These are phyloP conservation scores for Pholiota adiposa DNA, from an alignment of 1,284 basidiomycete genomes.

Conservation along the genomic window DNA sequence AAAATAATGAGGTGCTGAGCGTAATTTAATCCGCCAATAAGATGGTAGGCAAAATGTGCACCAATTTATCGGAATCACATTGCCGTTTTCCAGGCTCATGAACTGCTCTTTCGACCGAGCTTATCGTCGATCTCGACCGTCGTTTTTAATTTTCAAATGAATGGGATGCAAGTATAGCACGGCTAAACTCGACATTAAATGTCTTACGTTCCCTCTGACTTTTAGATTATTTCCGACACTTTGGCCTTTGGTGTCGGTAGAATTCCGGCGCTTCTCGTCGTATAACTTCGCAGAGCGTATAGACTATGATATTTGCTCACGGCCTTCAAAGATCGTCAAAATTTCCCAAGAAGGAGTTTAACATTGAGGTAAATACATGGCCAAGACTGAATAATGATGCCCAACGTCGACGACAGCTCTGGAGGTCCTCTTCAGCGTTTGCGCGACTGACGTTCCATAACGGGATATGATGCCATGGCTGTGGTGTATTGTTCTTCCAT, in stretches of 20 bases:
- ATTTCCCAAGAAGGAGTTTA: neutral
- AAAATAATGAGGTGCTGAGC: too few relatives aligned
- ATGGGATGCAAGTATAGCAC: neutral
- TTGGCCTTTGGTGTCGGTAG: neutral
- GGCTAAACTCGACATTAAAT: neutral
- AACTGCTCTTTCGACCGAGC: neutral
- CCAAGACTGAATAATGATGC: conserved; percentile 8
- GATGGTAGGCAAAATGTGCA: too few relatives aligned
- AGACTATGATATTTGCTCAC: neutral
- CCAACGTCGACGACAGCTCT: neutral
- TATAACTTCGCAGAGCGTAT: neutral
- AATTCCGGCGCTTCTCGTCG: neutral
- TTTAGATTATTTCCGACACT: neutral
- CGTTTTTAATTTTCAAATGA: neutral
- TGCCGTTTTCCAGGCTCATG: neutral
- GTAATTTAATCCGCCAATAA: too few relatives aligned
- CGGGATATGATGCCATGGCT: neutral
- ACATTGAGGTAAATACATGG: conserved; percentile 5
- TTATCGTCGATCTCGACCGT: neutral
- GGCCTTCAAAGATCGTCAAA: neutral
- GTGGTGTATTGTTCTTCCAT: conserved; percentile 5
- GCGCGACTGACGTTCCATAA: neutral
- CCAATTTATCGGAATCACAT: neutral
- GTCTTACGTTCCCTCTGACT: neutral
- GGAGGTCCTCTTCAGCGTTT: neutral